phyloP scores from a whole-genome alignment of 2,329 filamentous ascomycete genomes.

The Colletotrichum echinochloae region DNA sequence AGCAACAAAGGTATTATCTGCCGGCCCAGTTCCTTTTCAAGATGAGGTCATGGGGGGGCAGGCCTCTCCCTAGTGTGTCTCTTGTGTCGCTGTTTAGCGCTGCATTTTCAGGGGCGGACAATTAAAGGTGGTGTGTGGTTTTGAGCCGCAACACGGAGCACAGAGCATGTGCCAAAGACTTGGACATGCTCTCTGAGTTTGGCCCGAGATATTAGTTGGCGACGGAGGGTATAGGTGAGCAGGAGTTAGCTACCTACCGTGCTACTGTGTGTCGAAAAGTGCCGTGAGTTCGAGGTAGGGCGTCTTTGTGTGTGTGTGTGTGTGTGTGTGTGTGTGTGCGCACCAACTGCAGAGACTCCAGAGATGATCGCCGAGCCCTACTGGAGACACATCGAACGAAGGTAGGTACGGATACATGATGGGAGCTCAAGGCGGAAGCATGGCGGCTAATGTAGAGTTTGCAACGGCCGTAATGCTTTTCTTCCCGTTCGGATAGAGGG shows the following conservation, averaged over 20 bases:
- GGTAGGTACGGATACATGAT: no score
- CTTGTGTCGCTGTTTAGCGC: constrained; percentile 30
- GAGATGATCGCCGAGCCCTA: neutral
- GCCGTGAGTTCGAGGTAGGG: neutral
- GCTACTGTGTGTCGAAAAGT: neutral
- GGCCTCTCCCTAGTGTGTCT: constrained; percentile 1
- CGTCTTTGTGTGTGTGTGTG: no score
- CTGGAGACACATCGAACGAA: neutral
- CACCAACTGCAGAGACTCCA: neutral
- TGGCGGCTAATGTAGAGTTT: neutral
- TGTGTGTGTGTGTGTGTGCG: neutral
- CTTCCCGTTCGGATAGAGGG: neutral
- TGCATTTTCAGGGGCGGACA: neutral
- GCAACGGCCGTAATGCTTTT: constrained; percentile 19
- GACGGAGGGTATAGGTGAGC: neutral
- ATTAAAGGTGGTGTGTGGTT: neutral
- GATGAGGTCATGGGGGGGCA: constrained; percentile 24
- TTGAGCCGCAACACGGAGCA: constrained; percentile 6
- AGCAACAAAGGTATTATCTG: neutral
- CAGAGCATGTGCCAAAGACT: neutral
- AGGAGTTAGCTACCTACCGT: neutral
- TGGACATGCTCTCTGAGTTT: neutral
- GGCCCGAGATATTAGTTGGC: neutral
- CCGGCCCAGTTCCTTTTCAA: constrained; percentile 21
- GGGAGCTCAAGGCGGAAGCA: neutral